Conservation (phyloP, 148 eudicot species). For the Heliamphora exappendiculata region DNA sequence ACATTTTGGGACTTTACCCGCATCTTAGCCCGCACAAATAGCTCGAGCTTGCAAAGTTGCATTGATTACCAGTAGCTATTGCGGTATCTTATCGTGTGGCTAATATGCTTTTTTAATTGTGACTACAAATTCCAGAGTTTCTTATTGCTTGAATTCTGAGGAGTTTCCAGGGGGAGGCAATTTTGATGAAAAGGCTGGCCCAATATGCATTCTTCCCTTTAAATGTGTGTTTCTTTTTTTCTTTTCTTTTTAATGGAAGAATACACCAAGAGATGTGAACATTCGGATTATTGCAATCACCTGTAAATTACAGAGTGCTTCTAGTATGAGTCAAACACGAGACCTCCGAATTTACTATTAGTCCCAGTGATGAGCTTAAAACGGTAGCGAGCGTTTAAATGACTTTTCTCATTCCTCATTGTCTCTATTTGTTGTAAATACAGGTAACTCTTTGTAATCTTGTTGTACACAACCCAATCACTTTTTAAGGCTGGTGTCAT, state of each 20-base stretch:
- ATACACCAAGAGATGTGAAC: too few relatives aligned
- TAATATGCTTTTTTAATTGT: neutral
- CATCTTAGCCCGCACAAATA: slow-evolving; percentile 33
- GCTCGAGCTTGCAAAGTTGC: neutral
- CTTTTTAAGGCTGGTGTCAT: neutral
- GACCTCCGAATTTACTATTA: too few relatives aligned
- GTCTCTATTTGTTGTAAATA: neutral
- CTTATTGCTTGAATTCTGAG: neutral
- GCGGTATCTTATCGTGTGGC: neutral
- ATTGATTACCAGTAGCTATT: neutral
- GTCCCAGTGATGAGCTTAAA: too few relatives aligned
- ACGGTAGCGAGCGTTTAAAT: too few relatives aligned
- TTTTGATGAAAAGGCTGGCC: neutral
- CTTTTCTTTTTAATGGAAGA: too few relatives aligned
- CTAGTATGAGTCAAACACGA: too few relatives aligned
- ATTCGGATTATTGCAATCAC: too few relatives aligned
- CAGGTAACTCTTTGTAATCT: neutral
- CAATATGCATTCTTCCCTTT: neutral
- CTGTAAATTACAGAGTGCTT: too few relatives aligned
- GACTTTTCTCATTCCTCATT: too few relatives aligned
- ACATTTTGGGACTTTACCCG: slow-evolving; percentile 59
- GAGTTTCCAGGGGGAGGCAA: neutral
- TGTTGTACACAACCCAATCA: neutral
- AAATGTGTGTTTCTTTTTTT: too few relatives aligned
- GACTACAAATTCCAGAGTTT: neutral